Conservation (phyloP, 2,329 filamentous ascomycete species). For the Alternaria burnsii region DNA sequence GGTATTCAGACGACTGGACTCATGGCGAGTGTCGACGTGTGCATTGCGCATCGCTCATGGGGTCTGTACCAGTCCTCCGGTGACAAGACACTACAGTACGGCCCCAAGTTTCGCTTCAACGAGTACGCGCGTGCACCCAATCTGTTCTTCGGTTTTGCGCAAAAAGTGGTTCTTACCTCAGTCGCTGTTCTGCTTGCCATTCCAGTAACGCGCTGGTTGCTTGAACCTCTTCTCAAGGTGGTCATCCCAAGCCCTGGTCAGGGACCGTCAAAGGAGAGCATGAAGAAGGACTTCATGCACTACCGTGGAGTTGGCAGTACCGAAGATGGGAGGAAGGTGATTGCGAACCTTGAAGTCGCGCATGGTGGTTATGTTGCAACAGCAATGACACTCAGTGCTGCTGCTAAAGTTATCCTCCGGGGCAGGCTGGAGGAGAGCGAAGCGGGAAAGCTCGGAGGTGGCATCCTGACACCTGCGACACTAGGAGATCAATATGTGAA, state of each 20-base stretch:
- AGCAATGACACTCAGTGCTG: slow-evolving; percentile 69
- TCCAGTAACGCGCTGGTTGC: slow-evolving; percentile 60
- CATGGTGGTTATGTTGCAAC: slow-evolving; percentile 75
- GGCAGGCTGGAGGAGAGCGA: slow-evolving; percentile 60
- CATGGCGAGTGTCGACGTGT: slow-evolving; percentile 62
- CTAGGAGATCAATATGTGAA: slow-evolving; percentile 74
- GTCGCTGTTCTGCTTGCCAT: slow-evolving; percentile 58
- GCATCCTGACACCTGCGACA: slow-evolving; percentile 75
- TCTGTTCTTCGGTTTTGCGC: slow-evolving; percentile 55
- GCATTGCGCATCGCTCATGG: slow-evolving; percentile 68
- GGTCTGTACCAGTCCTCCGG: slow-evolving; percentile 56
- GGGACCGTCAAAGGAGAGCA: slow-evolving; percentile 57
- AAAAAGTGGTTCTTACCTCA: slow-evolving; percentile 60
- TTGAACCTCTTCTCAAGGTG: slow-evolving; percentile 41
- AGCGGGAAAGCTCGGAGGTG: slow-evolving; percentile 66
- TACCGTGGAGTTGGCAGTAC: slow-evolving; percentile 71
- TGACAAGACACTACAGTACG: slow-evolving; percentile 57
- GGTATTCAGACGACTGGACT: slow-evolving; percentile 65
- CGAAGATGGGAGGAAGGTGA: slow-evolving; percentile 60
- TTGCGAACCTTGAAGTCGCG: slow-evolving; percentile 63
- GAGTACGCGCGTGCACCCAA: slow-evolving; percentile 65
- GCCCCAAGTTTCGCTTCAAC: slow-evolving; percentile 65
- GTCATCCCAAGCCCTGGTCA: slow-evolving; percentile 41
- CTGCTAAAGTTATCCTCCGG: slow-evolving; percentile 70
- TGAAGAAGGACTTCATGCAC: slow-evolving; percentile 67